A percentile compares a stretch with the other conserved stretches of the same genome.
phyloP scores from a whole-genome alignment of 2,329 filamentous ascomycete species.

The Colletotrichum lupini region DNA sequence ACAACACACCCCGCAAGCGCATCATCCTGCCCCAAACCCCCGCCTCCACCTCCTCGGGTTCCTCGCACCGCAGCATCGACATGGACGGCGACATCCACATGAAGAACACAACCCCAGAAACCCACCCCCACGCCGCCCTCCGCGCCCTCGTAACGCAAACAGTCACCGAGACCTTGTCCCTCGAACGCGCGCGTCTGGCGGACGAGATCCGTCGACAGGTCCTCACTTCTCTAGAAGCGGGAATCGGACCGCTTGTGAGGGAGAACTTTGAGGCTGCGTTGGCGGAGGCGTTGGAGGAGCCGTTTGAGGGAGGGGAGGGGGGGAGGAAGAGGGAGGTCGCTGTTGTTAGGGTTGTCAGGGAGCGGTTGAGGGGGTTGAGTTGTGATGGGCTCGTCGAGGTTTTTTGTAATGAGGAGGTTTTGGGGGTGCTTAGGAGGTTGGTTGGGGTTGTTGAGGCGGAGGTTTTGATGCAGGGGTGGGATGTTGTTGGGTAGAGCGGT shows the following conservation, averaged over 20 bases:
- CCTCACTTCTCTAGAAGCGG: background rate
- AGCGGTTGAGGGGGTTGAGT: constrained; percentile 21
- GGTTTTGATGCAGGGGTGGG: constrained; percentile 1
- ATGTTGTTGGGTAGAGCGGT: background rate
- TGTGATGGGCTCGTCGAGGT: background rate
- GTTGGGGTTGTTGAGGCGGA: background rate
- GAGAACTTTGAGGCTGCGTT: constrained; percentile 1
- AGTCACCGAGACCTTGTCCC: constrained; percentile 12
- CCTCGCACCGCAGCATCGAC: constrained; percentile 8
- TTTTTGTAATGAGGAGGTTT: constrained; percentile 30
- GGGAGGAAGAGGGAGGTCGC: background rate
- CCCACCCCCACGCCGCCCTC: background rate
- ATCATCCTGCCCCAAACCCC: background rate
- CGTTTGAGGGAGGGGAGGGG: background rate
- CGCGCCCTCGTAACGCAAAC: background rate
- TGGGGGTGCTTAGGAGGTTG: background rate
- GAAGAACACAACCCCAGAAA: constrained; percentile 1
- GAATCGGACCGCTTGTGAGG: background rate
- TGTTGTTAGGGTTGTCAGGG: background rate
- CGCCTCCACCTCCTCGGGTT: background rate
- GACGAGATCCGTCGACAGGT: constrained; percentile 1
- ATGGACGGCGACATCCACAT: constrained; percentile 21
- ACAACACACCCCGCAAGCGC: background rate
- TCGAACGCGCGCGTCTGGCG: constrained; percentile 1
- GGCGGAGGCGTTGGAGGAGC: background rate